Evolutionary conservation across 192 early-diverging fungal species (phyloP), one percentile per base, ranked within the genome.

Genomic region (Coemansia brasiliensis): DNA sequence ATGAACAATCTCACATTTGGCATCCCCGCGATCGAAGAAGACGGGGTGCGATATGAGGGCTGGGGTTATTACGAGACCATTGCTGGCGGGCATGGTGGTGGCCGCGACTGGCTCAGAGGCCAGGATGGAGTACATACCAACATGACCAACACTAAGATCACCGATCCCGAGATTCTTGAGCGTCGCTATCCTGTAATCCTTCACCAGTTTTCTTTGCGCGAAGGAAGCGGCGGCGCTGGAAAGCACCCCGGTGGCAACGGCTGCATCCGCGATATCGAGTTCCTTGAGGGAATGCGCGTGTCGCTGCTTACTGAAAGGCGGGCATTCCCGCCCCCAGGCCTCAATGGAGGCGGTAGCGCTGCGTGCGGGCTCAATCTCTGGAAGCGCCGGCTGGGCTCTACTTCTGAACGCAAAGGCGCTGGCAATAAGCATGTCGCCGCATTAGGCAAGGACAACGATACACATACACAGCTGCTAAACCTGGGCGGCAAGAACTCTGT

Each of bases 41-140:
- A 76, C 26, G 74, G 69, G 35, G 37, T 29, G 27, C 64, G 48
- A 16, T 59, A 67, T 17, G 83, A 89, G 2, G 92, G 93, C 21
- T 96, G 93, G 87, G 94, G 94, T 17, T 98, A 98, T 63, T 96
- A 96, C 74, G 94, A 98, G 70, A 97, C 94, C 6, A 95, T 98
- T 61, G 90, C 87, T 39, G 87, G 90, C 35, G 86, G 86, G 37
- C 85, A 85, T 48, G 95, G 95, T 16, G 95, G 93, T 5, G 95
- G 96, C 3, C 88, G 91, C 2, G 82, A 82, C 0, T 98, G 96
- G 96, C 29, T n/a, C 20, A 49, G 88, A 55, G 96, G 96, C 6
- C 84, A 89, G 39, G 87, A 87, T 57, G 85, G 86, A 60, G 86
- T 88, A 3, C 86, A 88, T 66, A 84, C 83, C 53, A 92, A 96